These are phyloP conservation scores for Sambucus nigra DNA, from an alignment of 129 eudicot genomes.

Conservation along the genomic window DNA sequence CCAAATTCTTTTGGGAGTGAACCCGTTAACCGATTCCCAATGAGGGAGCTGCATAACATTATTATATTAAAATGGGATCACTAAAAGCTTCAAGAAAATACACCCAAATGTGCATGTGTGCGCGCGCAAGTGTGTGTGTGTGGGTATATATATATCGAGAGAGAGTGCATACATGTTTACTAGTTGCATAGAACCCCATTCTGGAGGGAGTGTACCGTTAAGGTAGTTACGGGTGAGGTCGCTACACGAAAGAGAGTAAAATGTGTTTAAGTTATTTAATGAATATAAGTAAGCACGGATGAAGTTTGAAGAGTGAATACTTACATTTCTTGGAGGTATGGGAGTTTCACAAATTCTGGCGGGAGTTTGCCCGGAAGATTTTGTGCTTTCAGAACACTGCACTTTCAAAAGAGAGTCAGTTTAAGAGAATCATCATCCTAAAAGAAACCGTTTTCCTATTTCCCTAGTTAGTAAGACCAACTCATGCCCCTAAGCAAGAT, in stretches of 20 bases:
- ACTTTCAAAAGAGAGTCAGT: conserved; percentile 1
- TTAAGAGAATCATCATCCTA: too few species aligned
- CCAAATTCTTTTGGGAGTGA: conserved; percentile 23
- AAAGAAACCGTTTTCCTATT: too few species aligned
- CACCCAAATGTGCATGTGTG: too few species aligned
- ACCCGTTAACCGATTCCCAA: conserved; percentile 21
- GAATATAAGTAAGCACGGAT: not conserved
- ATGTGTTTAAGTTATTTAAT: not conserved
- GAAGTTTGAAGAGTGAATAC: not conserved
- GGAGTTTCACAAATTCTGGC: conserved; percentile 37
- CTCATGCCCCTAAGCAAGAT: too few species aligned
- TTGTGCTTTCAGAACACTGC: conserved; percentile 56
- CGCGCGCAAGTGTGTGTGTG: not conserved
- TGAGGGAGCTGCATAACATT: conserved; percentile 20
- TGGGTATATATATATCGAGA: not conserved
- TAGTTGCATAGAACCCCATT: conserved; percentile 40
- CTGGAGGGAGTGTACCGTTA: conserved; percentile 40
- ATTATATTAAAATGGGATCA: not conserved
- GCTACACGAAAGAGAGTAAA: conserved; percentile 11
- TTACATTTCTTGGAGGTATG: conserved; percentile 50
- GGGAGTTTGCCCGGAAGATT: conserved; percentile 55
- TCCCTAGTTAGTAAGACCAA: too few species aligned
- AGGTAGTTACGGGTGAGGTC: conserved; percentile 45
- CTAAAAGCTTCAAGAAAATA: too few species aligned
- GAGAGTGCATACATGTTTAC: conserved; percentile 27